Base-by-base conservation (phyloP, 768 basidiomycete species). In the Cantharellus anzutake region DNA sequence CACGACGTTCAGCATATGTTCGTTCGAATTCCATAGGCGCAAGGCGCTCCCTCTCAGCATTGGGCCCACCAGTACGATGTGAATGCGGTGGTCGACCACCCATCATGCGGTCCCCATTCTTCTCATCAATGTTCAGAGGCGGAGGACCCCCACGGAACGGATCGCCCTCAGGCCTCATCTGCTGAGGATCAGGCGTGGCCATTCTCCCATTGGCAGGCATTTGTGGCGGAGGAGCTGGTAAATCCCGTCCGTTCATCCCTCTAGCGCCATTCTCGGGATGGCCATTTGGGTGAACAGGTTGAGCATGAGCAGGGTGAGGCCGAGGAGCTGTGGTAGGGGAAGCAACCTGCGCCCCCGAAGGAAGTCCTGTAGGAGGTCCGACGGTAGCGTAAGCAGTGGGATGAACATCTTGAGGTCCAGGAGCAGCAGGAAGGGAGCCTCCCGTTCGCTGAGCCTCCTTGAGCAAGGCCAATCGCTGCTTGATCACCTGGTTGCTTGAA, bases 391-490 rank as follows among this genome's bases (percentile, higher is more conserved):
- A 97, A 3, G 90, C 90, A 2, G 90, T 94, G 1, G 93, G 93
- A 66, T 97, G 93, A 0, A 97, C 93, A 65, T 97, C 93, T 65
- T 93, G 87, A 3, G 93, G 92, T 2, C 85, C 84, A 44, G 93
- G 93, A 4, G 92, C 87, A 48, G 88, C 84, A 11, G 73, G 90
- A 4, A 92, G 72, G 56, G 81, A 79, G 4, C 79, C 76, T 14
- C 86, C 86, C 2, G 83, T 79, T 5, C 73, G 72, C 68, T 94
- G 87, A 0, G 86, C 89, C 60, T 78, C 84, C 72, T 81, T 83
- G 60, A 97, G 70, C 4, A 96, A 70, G 65, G 80, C 76, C 16
- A 97, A 72, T 1, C 93, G 80, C 63, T 86, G 82, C 38, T 84
- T 80, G 70, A 98, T 93, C 38, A 83, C 79, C 50, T 74, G 72